Base-by-base conservation (phyloP, 257 asterid genomes). In the Echium plantagineum region DNA sequence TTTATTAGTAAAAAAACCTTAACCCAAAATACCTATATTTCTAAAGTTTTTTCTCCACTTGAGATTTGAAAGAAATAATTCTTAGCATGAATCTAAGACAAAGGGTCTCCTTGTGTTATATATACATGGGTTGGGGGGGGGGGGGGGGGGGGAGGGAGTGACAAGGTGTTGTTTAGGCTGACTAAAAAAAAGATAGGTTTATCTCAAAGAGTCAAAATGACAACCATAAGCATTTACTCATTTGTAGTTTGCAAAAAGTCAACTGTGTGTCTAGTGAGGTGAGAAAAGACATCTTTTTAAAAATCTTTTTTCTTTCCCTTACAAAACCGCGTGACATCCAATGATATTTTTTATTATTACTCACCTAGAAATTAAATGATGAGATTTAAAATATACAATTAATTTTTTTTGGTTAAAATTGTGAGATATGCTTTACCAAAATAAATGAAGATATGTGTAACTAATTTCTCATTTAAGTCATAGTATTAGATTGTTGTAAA, bases 181-280 rank as follows among this genome's bases (percentile, higher is more conserved):
- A 75, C 78, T 21, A 19, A 15, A 63, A 13, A 24, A 59, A 61
- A 64, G 71, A 57, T 73, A 57, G 67, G 79, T 26, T 62, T 31
- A 61, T 28, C 56, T 22, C 38, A 61, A 75, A 66, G 82, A 79
- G 87, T 86, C 95, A 86, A 86, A 80, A 53, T 46, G 72, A 66
- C 83, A 83, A 85, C 86, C 75, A 62, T 59, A 57, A 38, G 81
- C 87, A 86, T 83, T 79, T 78, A 86, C 89, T 83, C 81, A 17
- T 32, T 28, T 28, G 32, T 70, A 64, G 76, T 52, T 74, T 72
- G 75, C 72, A 28, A 60, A 72, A 83, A 75, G 86, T 80, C 87
- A 80, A 67, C 75, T 65, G 30, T 53, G 42, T 63, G 71, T 69
- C 61, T 52, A 46, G 73, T 49, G 60, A 56, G 68, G 32, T 28